Evolutionary conservation across 1,139 yeast genomes (phyloP), one percentile per base, ranked within the genome.

Genomic region (Sugiyamaella paludigena): DNA sequence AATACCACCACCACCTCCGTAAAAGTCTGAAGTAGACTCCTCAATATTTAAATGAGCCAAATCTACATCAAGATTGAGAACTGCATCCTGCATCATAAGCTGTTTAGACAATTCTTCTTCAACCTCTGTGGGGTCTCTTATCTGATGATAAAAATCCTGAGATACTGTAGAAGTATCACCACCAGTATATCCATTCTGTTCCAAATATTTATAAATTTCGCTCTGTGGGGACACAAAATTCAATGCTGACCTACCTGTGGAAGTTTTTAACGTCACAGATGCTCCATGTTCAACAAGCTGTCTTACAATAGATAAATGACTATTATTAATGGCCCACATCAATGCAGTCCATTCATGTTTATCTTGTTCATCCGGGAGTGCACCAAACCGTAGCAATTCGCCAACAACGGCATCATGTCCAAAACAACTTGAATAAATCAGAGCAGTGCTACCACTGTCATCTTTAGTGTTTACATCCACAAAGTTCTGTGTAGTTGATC

Each of bases 291-390:
- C 72, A 39, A 72, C 49, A 43, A 72, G 56, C 43, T 54, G 51
- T 49, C 62, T 60, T 19, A 69, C 74, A 37, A 72, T 68, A 19
- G 58, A 58, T 13, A 61, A 53, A 43, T 70, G 72, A 48, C 66
- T 68, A 54, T 69, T 70, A 55, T 70, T 71, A 38, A 71, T 66
- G 8, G 77, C 77, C 77, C 77, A 73, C 74, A 73, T 73, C 36
- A 73, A 58, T 11, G 77, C 70, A 1, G 77, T 69, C 76, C 76
- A 73, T 47, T 67, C 66, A 49, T 61, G 64, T 44, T 66, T 62
- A 56, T 73, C 77, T 45, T 66, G 70, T 16, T 55, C 54, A 46
- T 73, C 67, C 2, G 69, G 67, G 27, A 62, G 50, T 1, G 77
- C 76, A 3, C 70, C 72, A 34, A 58, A 63, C 12, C 67, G 60